Evolutionary conservation across 306 rosid genomes (phyloP).

Genomic region (Mimosa pudica): DNA sequence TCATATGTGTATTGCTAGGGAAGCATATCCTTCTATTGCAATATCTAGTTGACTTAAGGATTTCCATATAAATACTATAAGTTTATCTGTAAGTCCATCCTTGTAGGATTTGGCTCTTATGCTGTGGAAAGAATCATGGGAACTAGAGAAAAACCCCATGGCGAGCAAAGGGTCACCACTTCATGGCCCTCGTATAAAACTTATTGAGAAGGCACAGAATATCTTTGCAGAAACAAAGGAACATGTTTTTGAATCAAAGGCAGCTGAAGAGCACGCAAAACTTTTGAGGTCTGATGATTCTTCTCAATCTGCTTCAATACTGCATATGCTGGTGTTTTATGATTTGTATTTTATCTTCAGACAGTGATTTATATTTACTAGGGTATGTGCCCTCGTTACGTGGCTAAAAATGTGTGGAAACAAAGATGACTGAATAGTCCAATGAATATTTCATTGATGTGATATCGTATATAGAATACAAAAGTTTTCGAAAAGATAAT

Average conservation of each 20-base stretch:
- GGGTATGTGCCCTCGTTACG: slow-evolving; percentile 17
- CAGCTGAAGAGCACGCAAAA: slow-evolving; percentile 97
- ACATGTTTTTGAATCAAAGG: slow-evolving; percentile 83
- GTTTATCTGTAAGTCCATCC: slow-evolving; percentile 27
- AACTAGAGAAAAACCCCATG: slow-evolving; percentile 84
- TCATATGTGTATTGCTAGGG: slow-evolving; percentile 23
- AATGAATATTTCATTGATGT: no score
- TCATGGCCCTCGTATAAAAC: slow-evolving; percentile 91
- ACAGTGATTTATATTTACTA: slow-evolving; percentile 24
- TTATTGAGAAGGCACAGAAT: slow-evolving; percentile 72
- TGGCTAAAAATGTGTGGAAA: slow-evolving; percentile 16
- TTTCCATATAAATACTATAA: slow-evolving; percentile 33
- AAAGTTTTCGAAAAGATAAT: no score
- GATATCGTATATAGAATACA: no score
- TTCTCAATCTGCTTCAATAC: slow-evolving; percentile 27
- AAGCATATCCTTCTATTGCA: slow-evolving; percentile 23
- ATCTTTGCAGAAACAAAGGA: slow-evolving; percentile 92
- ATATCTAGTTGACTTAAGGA: slow-evolving; percentile 8
- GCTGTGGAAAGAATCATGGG: slow-evolving; percentile 98
- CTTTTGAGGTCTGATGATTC: slow-evolving; percentile 66
- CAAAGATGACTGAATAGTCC: no score
- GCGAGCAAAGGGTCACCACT: slow-evolving; percentile 97
- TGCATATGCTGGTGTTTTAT: slow-evolving; percentile 24
- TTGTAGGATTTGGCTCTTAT: slow-evolving; percentile 92
- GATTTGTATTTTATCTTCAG: slow-evolving; percentile 13